phyloP scores from a whole-genome alignment of 345 rosid species.

The Arabidopsis arenosa region DNA sequence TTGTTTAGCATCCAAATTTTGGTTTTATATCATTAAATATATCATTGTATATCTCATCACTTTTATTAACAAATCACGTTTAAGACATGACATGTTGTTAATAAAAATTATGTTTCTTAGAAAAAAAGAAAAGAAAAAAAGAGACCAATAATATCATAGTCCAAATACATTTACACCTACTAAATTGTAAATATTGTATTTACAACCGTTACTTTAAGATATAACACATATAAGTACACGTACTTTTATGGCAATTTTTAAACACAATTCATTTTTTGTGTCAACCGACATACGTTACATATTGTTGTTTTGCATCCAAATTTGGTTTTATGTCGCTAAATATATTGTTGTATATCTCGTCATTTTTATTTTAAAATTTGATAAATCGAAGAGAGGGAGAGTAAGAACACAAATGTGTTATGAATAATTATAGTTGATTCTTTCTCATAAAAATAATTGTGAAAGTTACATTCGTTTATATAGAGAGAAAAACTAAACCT shows the following conservation, averaged over 20 bases:
- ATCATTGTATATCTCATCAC: not conserved
- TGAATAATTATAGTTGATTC: too few species aligned
- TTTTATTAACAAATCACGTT: not conserved
- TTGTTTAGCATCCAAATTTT: not conserved
- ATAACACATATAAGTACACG: not conserved
- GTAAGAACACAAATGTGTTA: not conserved
- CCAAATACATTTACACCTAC: not conserved
- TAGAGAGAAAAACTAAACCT: too few species aligned
- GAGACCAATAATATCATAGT: not conserved
- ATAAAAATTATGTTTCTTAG: not conserved
- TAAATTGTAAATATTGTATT: not conserved
- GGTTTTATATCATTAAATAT: not conserved
- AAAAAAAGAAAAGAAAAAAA: not conserved
- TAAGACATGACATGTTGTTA: not conserved
- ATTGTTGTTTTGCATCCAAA: not conserved
- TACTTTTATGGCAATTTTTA: not conserved
- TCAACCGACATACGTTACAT: not conserved
- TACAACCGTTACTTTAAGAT: not conserved
- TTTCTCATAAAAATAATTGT: too few species aligned
- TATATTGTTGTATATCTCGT: not conserved
- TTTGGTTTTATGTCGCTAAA: not conserved
- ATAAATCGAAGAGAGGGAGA: too few species aligned
- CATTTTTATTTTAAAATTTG: not conserved
- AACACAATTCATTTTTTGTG: not conserved
- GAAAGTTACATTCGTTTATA: too few species aligned